Base-by-base conservation (phyloP, 2,329 filamentous ascomycete genomes). In the Phaeosphaeriaceae sp. region DNA sequence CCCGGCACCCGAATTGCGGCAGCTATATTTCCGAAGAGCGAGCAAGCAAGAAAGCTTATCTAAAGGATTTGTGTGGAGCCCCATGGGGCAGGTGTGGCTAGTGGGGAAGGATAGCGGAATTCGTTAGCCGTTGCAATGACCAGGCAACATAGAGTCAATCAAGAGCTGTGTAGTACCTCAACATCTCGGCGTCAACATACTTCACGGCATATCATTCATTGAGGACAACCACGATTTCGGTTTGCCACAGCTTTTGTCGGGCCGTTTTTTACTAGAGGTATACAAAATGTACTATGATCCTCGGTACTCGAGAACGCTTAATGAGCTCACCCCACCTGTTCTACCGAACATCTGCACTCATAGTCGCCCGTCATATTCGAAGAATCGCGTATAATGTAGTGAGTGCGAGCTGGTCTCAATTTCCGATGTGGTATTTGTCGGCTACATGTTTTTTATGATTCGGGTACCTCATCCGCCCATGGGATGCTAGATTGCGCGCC, bases 401-500 rank as follows among this genome's bases (percentile, higher is more conserved):
- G 25, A 27, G 5, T 27, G 4, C 25, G 9, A 27, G 5, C 9
- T 27, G 5, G 9, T 27, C 25, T 36, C 15, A 7, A 17, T 13
- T 13, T 13, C 11, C 11, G 31, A 36, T 11, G 7, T 36, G 31
- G 31, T 17, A 17, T 36, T 36, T 11, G 31, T 36, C 31, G 31
- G 31, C 31, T 36, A 36, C 31, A 36, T 36, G 31, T 13, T n/a
- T 9, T 27, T 22, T 47, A 74, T 10, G 62, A 55, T 24, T 63
- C 56, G 1, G 73, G 73, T 4, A 85, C 75, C 60, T 88, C 84
- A 56, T 88, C 83, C 27, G 84, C 79, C 85, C 86, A 89, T 0
- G 89, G 89, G 68, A 91, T 91, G 24, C 87, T 85, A 57, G 82
- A 84, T 79, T 89, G 87, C 4, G 89, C 89, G 0, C 89, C 89